Base-by-base conservation (phyloP, 2,329 filamentous ascomycete species). In the Microcyclosporella mali region DNA sequence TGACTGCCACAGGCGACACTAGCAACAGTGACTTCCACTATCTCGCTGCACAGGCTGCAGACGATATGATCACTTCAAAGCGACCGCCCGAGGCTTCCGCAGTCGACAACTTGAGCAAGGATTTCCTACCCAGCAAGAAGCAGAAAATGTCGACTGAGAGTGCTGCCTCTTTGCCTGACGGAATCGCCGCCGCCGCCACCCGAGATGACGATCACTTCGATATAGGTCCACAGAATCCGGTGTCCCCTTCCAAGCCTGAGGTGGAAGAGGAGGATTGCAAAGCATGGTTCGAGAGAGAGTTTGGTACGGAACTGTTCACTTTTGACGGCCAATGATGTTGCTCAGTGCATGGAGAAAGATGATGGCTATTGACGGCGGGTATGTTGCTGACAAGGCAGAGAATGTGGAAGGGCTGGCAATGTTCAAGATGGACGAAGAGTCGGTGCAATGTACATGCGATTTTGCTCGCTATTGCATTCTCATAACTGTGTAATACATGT, bases 201-300 rank as follows among this genome's bases (percentile, higher is more conserved):
- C 30, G 30, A 32, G 30, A 32, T 32, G 30, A 16, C 12, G n/a
- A 12, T 12, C 30, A 4, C 12, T 14, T 14, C 15, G 30, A 32
- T 9, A 12, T n/a, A 12, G 30, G 30, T 16, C 33, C 16, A 34
- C 9, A 34, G 15, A 34, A 11, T 11, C 33, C 10, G 6, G 10
- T 16, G 8, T 8, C 15, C 8, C 30, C 6, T 37, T 17, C 19
- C 33, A 31, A 45, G 36, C 32, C 16, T 18, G n/a, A n/a, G n/a
- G 17, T 30, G 25, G 25, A 31, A 32, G 35, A 28, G 12, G 32
- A 27, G 16, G 21, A 48, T 7, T 12, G 54, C 2, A 32, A 46
- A 27, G 48, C 47, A 29, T 59, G 55, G 57, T 60, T 59, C 40
- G 47, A 51, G 31, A 45, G 47, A n/a, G 49, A 59, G 14, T 51